A percentile compares a stretch with the other conserved stretches of the same genome.
phyloP scores from a whole-genome alignment of 2,329 filamentous ascomycete genomes.

The Myriosclerotinia duriaeana region DNA sequence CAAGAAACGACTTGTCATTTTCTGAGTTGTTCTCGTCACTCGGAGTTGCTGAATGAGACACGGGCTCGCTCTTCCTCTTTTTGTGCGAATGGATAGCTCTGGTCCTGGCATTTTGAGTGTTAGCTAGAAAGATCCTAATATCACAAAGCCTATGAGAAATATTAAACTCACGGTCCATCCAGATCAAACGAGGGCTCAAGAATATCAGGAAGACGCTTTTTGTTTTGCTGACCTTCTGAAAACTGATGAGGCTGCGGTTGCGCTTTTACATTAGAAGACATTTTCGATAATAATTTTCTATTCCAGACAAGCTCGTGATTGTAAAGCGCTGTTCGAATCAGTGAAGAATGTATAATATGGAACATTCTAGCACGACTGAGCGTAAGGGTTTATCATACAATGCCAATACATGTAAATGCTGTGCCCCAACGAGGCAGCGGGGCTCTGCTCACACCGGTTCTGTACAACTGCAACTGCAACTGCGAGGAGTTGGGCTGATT shows the following conservation, averaged over 20 bases:
- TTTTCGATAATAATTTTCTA: not conserved
- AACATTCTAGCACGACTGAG: too few relatives aligned
- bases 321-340: too few relatives aligned
- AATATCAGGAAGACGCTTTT: not conserved
- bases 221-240: not conserved
- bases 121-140: not conserved
- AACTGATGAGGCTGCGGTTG: too few relatives aligned
- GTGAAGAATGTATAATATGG: too few relatives aligned
- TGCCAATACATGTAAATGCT: too few relatives aligned
- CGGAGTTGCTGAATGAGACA: not conserved
- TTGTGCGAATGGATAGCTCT: not conserved
- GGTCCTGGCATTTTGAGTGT: not conserved
- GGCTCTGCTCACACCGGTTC: too few relatives aligned
- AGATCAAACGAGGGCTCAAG: not conserved
- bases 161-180: not conserved
- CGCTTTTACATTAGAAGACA: not conserved
- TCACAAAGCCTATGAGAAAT: not conserved
- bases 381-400: too few relatives aligned
- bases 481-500: too few relatives aligned
- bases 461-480: too few relatives aligned
- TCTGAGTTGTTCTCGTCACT: not conserved
- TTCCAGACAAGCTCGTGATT: not conserved
- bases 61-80: not conserved
- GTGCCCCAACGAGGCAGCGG: too few relatives aligned
- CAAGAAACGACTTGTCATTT: not conserved